Base-by-base conservation (phyloP, 1,284 basidiomycete genomes). In the Sparassis latifolia region DNA sequence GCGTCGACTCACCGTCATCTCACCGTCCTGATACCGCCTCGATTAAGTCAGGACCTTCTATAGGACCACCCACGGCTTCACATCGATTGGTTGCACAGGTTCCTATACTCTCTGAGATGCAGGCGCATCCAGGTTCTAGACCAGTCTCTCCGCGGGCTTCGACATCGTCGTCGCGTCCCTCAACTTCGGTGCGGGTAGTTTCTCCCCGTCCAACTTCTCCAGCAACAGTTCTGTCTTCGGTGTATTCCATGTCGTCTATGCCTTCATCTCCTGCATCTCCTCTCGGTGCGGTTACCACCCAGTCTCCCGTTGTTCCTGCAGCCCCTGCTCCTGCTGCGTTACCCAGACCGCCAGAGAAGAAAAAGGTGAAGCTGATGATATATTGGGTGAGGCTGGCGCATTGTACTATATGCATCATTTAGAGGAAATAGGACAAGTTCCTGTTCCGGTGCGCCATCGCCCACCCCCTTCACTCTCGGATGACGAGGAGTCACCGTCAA, bases 361-460 rank as follows among this genome's bases (percentile, higher is more conserved):
- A 29, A 32, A 47, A 0, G 50, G 44, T 47, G 54, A 59, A 35
- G 52, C 58, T 10, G 67, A 72, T 1, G 66, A 65, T 35, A 65
- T 71, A 48, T 72, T 72, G n/a, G 70, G 74, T 48, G 73, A 77
- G 52, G 81, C 84, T 55, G 76, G 77, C 31, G 79, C 83, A 6
- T 62, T 87, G 47, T 86, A 78, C 65, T 84, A 82, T 59, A 82
- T 88, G 79, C 79, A 82, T 52, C 76, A 82, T 54, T 64, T 76
- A 44, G 73, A 77, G 28, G 66, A 69, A 48, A 66, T 53, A 2
- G 54, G 52, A 41, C 42, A 51, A 20, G 49, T 38, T 31, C 50
- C 57, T n/a, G 42, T 48, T 49, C 20, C 20, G 20, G 20, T 20
- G 20, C 20, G 20, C 20, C 62, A 53, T 55, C 57, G 52, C 9